Evolutionary conservation across 495 filamentous ascomycete genomes (phyloP), one percentile per base, ranked within the genome.

Genomic region (Jackrogersella minutella): DNA sequence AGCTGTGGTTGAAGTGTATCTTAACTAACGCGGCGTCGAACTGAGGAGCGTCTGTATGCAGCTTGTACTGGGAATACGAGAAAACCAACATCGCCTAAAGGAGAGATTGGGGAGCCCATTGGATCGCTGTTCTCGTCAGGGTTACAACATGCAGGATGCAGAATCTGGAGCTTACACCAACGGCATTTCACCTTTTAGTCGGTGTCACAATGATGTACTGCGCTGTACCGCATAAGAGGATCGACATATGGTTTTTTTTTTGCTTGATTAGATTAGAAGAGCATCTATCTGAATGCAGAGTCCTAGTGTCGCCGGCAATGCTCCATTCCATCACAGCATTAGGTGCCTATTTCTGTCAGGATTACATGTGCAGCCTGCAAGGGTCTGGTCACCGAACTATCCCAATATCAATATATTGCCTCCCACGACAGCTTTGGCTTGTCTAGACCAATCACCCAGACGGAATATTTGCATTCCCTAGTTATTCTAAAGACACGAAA

Each of bases 51-150:
- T 57, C 34, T 54, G 43, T 30, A 64, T 64, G 66, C 66, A 60
- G 59, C 37, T 54, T 64, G 60, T 50, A 49, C 13, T 16, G 21
- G 40, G 55, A 69, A 64, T 69, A 69, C 66, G 66, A 69, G 66
- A 61, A 69, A 60, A 28, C 19, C 39, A 21, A 41, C 66, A 68
- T 33, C 22, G 30, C 17, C 36, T 21, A 30, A 57, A 17, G 34
- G 3, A n/a, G n/a, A n/a, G 24, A 34, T 28, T 33, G 19, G 31
- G 11, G 3, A 44, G 9, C 43, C 41, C 31, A 16, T 58, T 52
- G 37, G 47, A 39, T 52, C 24, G 47, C 28, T 39, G 50, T 56
- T 14, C 30, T 14, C 24, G 31, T 43, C 40, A 33, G 34, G 60
- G 41, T 46, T 47, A 14, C 44, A 17, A 14, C 44, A 30, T 55